phyloP scores from a whole-genome alignment of 805 yeast species.

The Tetrapisispora arboricola region DNA sequence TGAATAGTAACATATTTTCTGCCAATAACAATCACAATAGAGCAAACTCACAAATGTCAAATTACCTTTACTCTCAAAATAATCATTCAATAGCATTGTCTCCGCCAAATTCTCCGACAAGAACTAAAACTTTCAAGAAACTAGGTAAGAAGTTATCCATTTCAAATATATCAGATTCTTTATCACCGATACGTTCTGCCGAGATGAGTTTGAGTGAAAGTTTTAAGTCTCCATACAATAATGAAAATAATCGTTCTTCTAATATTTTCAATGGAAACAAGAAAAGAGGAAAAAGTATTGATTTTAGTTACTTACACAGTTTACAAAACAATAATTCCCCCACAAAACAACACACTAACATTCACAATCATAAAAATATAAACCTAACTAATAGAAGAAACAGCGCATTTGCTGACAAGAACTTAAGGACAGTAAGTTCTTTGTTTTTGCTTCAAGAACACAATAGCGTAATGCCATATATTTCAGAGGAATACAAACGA shows the following conservation, averaged over 20 bases:
- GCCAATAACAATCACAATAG: conserved; percentile 11
- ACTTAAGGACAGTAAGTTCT: conserved; percentile 9
- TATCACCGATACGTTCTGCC: conserved; percentile 2
- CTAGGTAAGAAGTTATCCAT: conserved; percentile 25
- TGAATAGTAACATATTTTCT: conserved; percentile 3
- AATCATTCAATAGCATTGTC: conserved; percentile 6
- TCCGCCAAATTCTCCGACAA: conserved; percentile 23
- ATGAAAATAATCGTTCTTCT: conserved; percentile 2
- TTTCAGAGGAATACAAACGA: conserved; percentile 2
- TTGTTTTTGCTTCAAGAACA: conserved; percentile 5
- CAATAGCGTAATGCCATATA: conserved; percentile 4
- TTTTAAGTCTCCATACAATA: background rate
- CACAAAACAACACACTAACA: conserved; percentile 19
- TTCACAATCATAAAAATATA: background rate
- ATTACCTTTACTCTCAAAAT: conserved; percentile 1
- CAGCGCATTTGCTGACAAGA: background rate
- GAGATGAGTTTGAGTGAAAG: background rate
- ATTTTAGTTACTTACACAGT: conserved; percentile 24
- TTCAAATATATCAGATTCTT: conserved; percentile 22
- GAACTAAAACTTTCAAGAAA: conserved; percentile 19
- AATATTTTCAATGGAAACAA: conserved; percentile 6
- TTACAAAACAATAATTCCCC: conserved; percentile 26
- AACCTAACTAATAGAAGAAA: background rate
- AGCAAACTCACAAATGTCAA: conserved; percentile 16
- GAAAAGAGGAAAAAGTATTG: conserved; percentile 22